Base-by-base conservation (phyloP, 2,329 filamentous ascomycete species). In the Clonostachys rosea region DNA sequence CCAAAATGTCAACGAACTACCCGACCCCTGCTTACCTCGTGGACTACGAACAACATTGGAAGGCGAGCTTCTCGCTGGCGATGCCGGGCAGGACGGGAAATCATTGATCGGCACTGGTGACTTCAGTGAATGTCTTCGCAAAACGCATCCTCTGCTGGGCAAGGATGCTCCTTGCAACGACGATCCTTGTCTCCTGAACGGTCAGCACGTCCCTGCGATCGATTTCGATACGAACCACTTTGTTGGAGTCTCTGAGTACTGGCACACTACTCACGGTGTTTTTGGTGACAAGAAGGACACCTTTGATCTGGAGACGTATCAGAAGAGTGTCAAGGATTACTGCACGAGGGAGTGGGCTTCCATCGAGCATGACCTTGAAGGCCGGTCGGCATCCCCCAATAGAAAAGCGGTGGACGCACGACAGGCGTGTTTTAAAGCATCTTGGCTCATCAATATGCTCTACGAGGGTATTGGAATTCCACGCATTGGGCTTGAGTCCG, bases 221-320 rank as follows among this genome's bases (percentile, higher is more conserved):
- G 94, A 99, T 63, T 99, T 97, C 60, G 86, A 94, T 52, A 85
- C 97, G 35, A 99, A 99, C 58, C 95, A 96, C 64, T 99, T 99
- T 59, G 86, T 99, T 30, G 94, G 94, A 11, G 92, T 99, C 5
- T 97, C 92, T 1, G 94, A 99, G 62, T 99, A 95, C 67, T 99
- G 94, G 92, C 94, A 99, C 65, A 95, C 92, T 0, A 99, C 94
- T 0, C 94, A 99, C 58, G 91, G 94, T 47, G 86, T 97, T 3
- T 97, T 99, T 57, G 83, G 83, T 5, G 83, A 89, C 53, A 78
- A 81, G 51, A 86, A 88, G 54, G 88, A 91, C 55, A 83, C 88
- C 0, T 99, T 97, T 64, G 91, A 97, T 59, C 89, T 96, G 55
- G 81, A 85, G 51, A 91, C 87, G 0, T 99, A 97, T 58, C 91